Evolutionary conservation across 768 basidiomycete genomes (phyloP), one percentile per base, ranked within the genome.

Genomic region (Suillus spraguei): DNA sequence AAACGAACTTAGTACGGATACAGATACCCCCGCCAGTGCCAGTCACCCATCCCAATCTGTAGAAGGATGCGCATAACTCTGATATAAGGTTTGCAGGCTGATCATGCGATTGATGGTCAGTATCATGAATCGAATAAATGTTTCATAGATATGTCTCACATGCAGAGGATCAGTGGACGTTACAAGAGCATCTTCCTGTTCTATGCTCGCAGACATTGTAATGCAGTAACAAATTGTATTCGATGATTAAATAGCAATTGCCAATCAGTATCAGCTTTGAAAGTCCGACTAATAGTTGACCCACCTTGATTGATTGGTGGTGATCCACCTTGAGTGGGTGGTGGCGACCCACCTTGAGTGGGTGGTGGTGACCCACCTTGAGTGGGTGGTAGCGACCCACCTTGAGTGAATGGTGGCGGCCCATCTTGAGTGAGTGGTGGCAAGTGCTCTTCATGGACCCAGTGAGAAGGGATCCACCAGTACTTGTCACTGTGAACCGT

Each of bases 31-130:
- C 87, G 8, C 92, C 93, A 2, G 94, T 95, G 20, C 94, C 93
- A 3, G 94, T 95, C 1, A 95, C 94, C 94, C 94, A 95, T 14
- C 94, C 94, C 24, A 95, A 83, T 77, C 65, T 83, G 83, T 95
- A 95, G 76, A 96, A 95, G 6, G 87, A 85, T 50, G 85, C 80
- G 74, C 94, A 96, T 1, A 96, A 82, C 71, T 92, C 91, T 38
- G 91, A 91, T 60, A 95, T 95, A 65, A 95, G 82, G 74, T 94
- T 95, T n/a, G 94, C 94, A 24, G 94, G 94, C 88, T 10, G 38
- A 50, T 3, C 22, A 5, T 41, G 28, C 6, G 11, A 39, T 39
- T 58, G 17, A 54, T 28, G 39, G 61, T 63, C 58, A 60, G 63
- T 44, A 24, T 47, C 28, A 9, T 11, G 32, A 16, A 10, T 41